Conservation (phyloP, 345 rosid genomes). For the Gossypium australe region DNA sequence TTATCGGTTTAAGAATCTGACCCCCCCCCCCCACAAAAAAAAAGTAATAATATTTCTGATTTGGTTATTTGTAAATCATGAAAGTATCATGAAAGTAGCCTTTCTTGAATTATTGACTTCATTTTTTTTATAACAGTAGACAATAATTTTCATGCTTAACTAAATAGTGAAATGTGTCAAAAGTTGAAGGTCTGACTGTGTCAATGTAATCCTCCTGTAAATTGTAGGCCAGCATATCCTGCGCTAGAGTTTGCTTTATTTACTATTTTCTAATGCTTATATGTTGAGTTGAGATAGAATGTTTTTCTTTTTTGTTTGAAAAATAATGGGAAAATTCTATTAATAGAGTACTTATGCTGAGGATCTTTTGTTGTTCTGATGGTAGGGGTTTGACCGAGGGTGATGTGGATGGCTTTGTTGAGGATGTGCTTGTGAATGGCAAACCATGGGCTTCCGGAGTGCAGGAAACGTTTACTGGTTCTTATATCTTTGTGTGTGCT, state of each 20-base stretch:
- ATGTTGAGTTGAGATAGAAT: not conserved
- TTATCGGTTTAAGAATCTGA: not conserved
- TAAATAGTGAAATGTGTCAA: not conserved
- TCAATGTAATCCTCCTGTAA: not conserved
- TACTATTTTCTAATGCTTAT: not conserved
- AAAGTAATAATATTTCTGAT: not conserved
- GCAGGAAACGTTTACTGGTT: constrained; percentile 54
- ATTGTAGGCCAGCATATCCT: constrained; percentile 7
- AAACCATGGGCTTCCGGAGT: constrained; percentile 69
- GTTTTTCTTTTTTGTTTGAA: not conserved
- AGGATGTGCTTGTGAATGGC: constrained; percentile 77
- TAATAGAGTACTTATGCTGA: not conserved
- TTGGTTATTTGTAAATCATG: not conserved
- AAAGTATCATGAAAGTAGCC: not conserved
- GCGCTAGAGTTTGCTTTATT: not conserved
- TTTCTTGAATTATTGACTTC: not conserved
- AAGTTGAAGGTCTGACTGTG: not conserved
- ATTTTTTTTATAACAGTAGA: not conserved
- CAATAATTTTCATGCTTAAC: not conserved
- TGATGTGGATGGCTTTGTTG: constrained; percentile 71
- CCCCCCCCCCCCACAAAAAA: too few relatives aligned
- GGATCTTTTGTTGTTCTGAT: constrained; percentile 2
- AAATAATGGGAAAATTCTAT: not conserved
- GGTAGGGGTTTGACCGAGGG: constrained; percentile 60
- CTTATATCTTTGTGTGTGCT: constrained; percentile 81